Evolutionary conservation across 2,329 filamentous ascomycete genomes (phyloP).

Genomic region (Pleomassaria siparia): DNA sequence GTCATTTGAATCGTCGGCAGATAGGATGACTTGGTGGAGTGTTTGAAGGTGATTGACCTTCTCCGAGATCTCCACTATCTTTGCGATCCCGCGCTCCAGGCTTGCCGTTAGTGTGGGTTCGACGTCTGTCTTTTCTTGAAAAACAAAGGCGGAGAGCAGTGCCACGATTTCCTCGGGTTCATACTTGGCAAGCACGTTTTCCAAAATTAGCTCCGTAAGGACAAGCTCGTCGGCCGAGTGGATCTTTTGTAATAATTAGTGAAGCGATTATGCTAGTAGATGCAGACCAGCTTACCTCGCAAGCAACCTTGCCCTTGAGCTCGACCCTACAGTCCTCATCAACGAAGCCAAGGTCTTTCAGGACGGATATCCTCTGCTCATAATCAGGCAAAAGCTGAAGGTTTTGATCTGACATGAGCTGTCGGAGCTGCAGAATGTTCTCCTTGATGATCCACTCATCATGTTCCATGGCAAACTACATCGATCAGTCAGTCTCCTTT

Average conservation of each 20-base stretch:
- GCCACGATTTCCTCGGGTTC: conserved; percentile 97
- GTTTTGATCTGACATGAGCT: conserved; percentile 93
- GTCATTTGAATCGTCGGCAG: conserved; percentile 87
- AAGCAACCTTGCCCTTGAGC: conserved; percentile 97
- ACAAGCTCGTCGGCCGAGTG: conserved; percentile 97
- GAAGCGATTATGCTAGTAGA: neutral
- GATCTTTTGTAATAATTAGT: conserved; percentile 53
- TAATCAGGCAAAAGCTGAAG: conserved; percentile 95
- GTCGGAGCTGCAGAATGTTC: conserved; percentile 83
- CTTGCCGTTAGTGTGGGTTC: conserved; percentile 79
- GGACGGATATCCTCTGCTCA: conserved; percentile 87
- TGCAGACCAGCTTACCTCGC: conserved; percentile 60
- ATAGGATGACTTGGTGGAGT: conserved; percentile 86
- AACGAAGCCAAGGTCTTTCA: conserved; percentile 90
- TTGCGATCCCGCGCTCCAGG: conserved; percentile 78
- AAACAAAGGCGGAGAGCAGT: conserved; percentile 90
- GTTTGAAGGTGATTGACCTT: conserved; percentile 91
- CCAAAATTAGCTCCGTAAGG: conserved; percentile 90
- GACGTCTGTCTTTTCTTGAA: conserved; percentile 91
- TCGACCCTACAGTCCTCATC: conserved; percentile 85
- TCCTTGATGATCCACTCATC: conserved; percentile 96
- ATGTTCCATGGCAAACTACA: conserved; percentile 88
- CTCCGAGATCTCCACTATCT: conserved; percentile 86
- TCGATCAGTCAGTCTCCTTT: conserved; percentile 3
- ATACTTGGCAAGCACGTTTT: conserved; percentile 93